These are phyloP conservation scores for Rhizopogon vinicolor DNA, from an alignment of 768 basidiomycete genomes.

Conservation along the genomic window DNA sequence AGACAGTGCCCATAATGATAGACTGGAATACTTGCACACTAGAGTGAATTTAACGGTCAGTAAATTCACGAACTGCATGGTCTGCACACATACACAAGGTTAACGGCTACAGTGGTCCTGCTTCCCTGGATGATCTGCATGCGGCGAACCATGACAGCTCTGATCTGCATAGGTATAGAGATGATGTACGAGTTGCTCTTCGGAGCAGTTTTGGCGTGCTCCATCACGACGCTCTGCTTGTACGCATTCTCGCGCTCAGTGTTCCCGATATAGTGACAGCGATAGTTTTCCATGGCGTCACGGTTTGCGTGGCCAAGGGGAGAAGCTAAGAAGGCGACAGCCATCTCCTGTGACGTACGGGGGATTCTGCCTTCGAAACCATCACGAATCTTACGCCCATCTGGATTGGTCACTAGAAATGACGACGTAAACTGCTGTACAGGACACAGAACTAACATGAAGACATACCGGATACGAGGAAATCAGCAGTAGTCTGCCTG, in stretches of 20 bases:
- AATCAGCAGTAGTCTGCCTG: constrained; percentile 84
- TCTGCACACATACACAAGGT: constrained; percentile 10
- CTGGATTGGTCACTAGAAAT: constrained; percentile 54
- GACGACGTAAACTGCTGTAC: constrained; percentile 5
- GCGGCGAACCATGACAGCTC: constrained; percentile 41
- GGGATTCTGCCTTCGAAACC: constrained; percentile 18
- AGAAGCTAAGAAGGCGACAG: constrained; percentile 41
- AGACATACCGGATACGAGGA: constrained; percentile 51
- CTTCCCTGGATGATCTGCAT: constrained; percentile 42
- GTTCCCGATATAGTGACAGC: constrained; percentile 43
- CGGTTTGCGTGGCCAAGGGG: constrained; percentile 35
- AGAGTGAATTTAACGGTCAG: background rate
- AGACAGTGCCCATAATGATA: constrained; percentile 71
- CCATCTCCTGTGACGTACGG: constrained; percentile 56
- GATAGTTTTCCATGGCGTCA: constrained; percentile 45
- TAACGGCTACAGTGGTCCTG: constrained; percentile 27
- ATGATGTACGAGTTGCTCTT: constrained; percentile 42
- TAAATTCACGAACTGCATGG: too few relatives aligned
- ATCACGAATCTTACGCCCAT: constrained; percentile 47
- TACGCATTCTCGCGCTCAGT: constrained; percentile 38
- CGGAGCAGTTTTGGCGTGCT: constrained; percentile 45
- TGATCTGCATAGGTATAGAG: constrained; percentile 42
- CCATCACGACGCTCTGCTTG: constrained; percentile 44
- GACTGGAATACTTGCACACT: constrained; percentile 39
- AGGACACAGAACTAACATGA: background rate